Percentiles rank a stretch among this genome's conserved stretches.
Conservation (phyloP, 257 asterid genomes). For the Mitragyna speciosa region DNA sequence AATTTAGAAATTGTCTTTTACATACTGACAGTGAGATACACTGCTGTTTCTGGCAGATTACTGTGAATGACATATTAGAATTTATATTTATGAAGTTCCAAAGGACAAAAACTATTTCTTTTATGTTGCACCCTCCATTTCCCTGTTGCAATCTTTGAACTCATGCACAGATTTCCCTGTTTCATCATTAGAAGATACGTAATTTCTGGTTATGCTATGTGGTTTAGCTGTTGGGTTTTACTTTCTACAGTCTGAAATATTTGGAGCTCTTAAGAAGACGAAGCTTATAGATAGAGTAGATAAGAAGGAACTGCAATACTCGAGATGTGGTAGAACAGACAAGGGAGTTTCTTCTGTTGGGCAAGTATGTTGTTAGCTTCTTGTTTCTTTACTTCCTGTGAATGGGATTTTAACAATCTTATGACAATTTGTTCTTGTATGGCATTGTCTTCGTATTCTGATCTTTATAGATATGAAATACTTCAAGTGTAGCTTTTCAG, state of each 20-base stretch:
- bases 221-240: constrained; percentile 9
- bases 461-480: constrained; percentile 2
- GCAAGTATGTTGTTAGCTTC: constrained; percentile 57
- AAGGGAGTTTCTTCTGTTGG: constrained; percentile 98
- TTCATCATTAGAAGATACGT: too few species aligned
- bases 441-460: not conserved
- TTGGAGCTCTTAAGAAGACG: constrained; percentile 75
- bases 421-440: not conserved
- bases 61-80: not conserved
- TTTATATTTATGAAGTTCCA: not conserved
- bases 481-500: not conserved
- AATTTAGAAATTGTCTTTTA: not conserved
- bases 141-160: not conserved
- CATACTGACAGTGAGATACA: not conserved
- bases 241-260: constrained; percentile 75
- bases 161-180: not conserved
- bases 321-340: constrained; percentile 98
- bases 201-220: not conserved
- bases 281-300: constrained; percentile 68
- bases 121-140: not conserved
- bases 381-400: constrained; percentile 19
- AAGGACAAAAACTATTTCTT: not conserved
- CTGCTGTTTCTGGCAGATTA: not conserved
- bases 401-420: not conserved
- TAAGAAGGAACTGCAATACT: constrained; percentile 77